Evolutionary conservation across 305 asterid genomes (phyloP).

Genomic region (Solanum hybrid): DNA sequence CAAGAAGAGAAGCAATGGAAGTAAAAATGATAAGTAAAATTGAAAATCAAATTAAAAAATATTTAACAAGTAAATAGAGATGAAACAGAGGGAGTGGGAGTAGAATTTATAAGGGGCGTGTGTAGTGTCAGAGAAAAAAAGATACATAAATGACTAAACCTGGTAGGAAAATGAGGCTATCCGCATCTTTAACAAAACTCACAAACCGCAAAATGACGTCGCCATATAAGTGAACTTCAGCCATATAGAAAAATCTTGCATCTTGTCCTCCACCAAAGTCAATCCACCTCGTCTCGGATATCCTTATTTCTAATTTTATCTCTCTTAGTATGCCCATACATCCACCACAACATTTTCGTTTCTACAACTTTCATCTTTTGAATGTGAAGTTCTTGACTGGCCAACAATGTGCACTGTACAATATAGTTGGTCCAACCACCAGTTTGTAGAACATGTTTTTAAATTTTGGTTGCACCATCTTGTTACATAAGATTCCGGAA

Average conservation of each 20-base stretch:
- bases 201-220: constrained; percentile 56
- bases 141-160: background rate
- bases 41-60: background rate
- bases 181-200: constrained; percentile 19
- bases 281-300: background rate
- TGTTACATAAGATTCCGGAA: background rate
- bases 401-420: background rate
- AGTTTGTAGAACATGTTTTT: background rate
- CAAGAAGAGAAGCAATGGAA: background rate
- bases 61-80: background rate
- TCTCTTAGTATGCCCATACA: background rate
- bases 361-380: background rate
- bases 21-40: background rate
- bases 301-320: background rate
- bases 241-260: constrained; percentile 10
- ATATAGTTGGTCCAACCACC: background rate
- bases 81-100: background rate
- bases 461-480: background rate
- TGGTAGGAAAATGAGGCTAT: constrained; percentile 8
- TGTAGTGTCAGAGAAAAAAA: constrained; percentile 1
- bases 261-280: background rate
- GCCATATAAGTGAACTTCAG: constrained; percentile 72
- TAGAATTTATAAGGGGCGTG: background rate
- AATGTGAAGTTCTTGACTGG: background rate
- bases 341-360: background rate